Evolutionary conservation across 176 grass and related monocot species (phyloP), one percentile per base, ranked within the genome.

Genomic region (Paspalum notatum): DNA sequence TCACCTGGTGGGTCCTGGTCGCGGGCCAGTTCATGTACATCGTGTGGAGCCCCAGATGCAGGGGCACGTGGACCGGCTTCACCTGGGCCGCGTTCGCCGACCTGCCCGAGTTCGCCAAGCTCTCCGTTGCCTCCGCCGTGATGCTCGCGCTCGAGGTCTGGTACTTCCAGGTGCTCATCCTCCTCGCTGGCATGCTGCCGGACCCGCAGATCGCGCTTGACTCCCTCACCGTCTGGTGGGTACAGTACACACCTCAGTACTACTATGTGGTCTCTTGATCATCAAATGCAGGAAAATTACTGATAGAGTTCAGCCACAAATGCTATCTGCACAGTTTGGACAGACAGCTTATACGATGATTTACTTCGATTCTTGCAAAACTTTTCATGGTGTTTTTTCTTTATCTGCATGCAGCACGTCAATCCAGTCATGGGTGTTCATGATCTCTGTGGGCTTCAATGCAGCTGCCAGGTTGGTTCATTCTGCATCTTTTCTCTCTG

Each of bases 401-500:
- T 59, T 71, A 20, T 25, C n/a, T 78, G 85, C 89, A 97, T 78
- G 85, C 89, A 97, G 91, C 83, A 94, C 90, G 27, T 89, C 91
- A 39, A 94, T 92, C 54, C 74, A 85, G 75, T 91, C 87, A 10
- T 97, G 89, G 89, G 89, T 86, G 72, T 90, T 92, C 87, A 97
- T 97, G 94, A 89, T 97, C 72, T 89, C 94, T 0, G 89, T 92
- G 67, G 94, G 94, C 48, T 97, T 97, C 91, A 97, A 97, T 56
- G 94, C 91, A 8, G 94, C 94, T 59, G 94, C 89, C 66, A 94
- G 94, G 91, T 92, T 43, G 48, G 54, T 82, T 18, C 44, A 44
- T 27, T 75, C 27, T 78, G 1, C 45, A n/a, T 43, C 8, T 43
- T 43, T 43, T 43, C 0, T 43, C 8, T 43, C 8, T 43, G 5